Percentiles rank a stretch among this genome's conserved stretches.
Evolutionary conservation across 2,329 filamentous ascomycete genomes (phyloP).

Genomic region (Cercospora janseana): DNA sequence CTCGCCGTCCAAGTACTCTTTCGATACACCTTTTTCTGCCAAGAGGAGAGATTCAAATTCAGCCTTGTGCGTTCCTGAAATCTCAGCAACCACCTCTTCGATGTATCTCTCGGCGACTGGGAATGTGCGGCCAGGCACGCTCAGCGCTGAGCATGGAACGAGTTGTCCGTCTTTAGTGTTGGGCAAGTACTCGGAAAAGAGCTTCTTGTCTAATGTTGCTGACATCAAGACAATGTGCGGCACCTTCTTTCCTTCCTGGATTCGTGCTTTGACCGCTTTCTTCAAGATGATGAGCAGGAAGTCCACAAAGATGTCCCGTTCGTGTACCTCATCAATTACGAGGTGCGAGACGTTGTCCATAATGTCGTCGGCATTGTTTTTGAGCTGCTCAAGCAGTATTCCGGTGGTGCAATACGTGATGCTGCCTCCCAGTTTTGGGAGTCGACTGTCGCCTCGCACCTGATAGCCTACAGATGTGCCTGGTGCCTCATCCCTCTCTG

Average conservation of each 20-base stretch:
- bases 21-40: slow-evolving; percentile 15
- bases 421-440: slow-evolving; percentile 38
- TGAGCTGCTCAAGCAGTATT: slow-evolving; percentile 48
- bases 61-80: slow-evolving; percentile 30
- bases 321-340: slow-evolving; percentile 54
- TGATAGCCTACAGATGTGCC: slow-evolving; percentile 48
- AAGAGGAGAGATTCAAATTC: slow-evolving; percentile 20
- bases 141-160: slow-evolving; percentile 43
- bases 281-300: slow-evolving; percentile 50
- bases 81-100: slow-evolving; percentile 40
- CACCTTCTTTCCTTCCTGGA: slow-evolving; percentile 33
- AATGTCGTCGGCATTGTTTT: slow-evolving; percentile 40
- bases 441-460: slow-evolving; percentile 44
- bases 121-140: slow-evolving; percentile 47
- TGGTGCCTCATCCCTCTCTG: slow-evolving; percentile 45
- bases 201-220: slow-evolving; percentile 47
- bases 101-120: slow-evolving; percentile 46
- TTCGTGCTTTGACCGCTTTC: slow-evolving; percentile 41
- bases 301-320: slow-evolving; percentile 47
- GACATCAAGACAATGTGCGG: slow-evolving; percentile 53
- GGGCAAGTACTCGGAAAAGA: slow-evolving; percentile 48
- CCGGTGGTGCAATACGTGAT: slow-evolving; percentile 54
- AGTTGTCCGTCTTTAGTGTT: slow-evolving; percentile 34
- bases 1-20: slow-evolving; percentile 27
- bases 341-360: slow-evolving; percentile 49